A percentile compares a stretch with the other conserved stretches of the same genome.
Conservation (phyloP, 2,329 filamentous ascomycete species). For the Xenosphaeropsis pyriputrescens region DNA sequence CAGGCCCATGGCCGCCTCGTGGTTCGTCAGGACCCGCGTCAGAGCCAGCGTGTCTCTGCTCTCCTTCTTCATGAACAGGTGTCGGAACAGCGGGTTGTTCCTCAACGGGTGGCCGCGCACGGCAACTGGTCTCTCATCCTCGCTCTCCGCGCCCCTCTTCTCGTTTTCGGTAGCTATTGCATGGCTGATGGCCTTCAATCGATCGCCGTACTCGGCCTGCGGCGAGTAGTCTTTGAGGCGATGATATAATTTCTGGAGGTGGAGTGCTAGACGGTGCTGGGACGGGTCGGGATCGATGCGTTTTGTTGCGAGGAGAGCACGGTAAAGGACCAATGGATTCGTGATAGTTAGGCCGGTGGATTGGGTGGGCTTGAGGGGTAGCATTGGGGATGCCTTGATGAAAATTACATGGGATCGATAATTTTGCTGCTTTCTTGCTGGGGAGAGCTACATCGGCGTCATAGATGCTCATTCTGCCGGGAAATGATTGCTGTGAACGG, state of each 20-base stretch:
- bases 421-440: no score
- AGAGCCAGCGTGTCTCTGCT: slow-evolving; percentile 46
- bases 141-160: slow-evolving; percentile 9
- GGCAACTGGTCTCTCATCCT: slow-evolving; percentile 26
- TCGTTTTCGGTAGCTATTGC: slow-evolving; percentile 21
- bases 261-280: slow-evolving; percentile 59
- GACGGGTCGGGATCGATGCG: slow-evolving; percentile 53
- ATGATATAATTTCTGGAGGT: slow-evolving; percentile 64
- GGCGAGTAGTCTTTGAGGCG: slow-evolving; percentile 69
- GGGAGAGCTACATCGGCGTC: no score
- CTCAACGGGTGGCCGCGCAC: slow-evolving; percentile 38
- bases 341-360: slow-evolving; percentile 41
- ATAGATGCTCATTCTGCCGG: no score
- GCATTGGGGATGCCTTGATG: slow-evolving; percentile 9
- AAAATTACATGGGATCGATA: no score
- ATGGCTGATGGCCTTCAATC: slow-evolving; percentile 43
- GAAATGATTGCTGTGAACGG: no score
- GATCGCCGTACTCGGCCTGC: slow-evolving; percentile 50
- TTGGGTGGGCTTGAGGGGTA: slow-evolving; percentile 18
- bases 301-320: slow-evolving; percentile 48
- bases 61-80: slow-evolving; percentile 40
- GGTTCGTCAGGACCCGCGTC: slow-evolving; percentile 51
- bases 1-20: slow-evolving; percentile 57
- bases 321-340: slow-evolving; percentile 66
- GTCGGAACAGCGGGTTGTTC: slow-evolving; percentile 40